These are phyloP conservation scores for Sugiyamaella valdiviana DNA, from an alignment of 805 yeast genomes.

Conservation along the genomic window DNA sequence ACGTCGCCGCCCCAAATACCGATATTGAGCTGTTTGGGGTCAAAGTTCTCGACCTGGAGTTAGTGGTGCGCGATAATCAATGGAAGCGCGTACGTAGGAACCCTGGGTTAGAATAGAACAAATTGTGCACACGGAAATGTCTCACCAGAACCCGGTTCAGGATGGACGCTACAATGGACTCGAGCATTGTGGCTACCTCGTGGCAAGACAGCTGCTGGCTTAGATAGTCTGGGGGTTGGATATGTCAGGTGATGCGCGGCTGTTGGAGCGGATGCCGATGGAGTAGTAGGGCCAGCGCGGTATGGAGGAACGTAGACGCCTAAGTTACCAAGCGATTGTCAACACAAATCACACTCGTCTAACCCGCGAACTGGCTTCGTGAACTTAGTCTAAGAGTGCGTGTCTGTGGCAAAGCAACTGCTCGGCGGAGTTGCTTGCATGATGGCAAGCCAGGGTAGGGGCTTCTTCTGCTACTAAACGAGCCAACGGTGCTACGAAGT, in stretches of 20 bases:
- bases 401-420: neutral
- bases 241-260: neutral
- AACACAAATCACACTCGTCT: too few species aligned
- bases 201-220: neutral
- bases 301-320: too few species aligned
- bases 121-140: conserved; percentile 7
- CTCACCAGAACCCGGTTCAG: conserved; percentile 36
- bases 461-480: neutral
- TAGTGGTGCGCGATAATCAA: conserved; percentile 1
- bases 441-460: neutral
- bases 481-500: too few species aligned
- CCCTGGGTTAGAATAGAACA: conserved; percentile 25
- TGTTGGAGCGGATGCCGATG: too few species aligned
- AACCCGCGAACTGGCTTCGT: too few species aligned
- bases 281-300: too few species aligned
- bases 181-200: conserved; percentile 30
- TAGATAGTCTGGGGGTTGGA: neutral
- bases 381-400: neutral
- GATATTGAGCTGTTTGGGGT: conserved; percentile 87
- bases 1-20: conserved; percentile 99
- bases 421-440: neutral
- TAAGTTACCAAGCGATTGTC: too few species aligned
- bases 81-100: conserved; percentile 27
- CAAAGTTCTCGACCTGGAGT: conserved; percentile 67
- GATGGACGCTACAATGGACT: conserved; percentile 39